phyloP scores from a whole-genome alignment of 495 filamentous ascomycete genomes.

The Neurospora sp. region DNA sequence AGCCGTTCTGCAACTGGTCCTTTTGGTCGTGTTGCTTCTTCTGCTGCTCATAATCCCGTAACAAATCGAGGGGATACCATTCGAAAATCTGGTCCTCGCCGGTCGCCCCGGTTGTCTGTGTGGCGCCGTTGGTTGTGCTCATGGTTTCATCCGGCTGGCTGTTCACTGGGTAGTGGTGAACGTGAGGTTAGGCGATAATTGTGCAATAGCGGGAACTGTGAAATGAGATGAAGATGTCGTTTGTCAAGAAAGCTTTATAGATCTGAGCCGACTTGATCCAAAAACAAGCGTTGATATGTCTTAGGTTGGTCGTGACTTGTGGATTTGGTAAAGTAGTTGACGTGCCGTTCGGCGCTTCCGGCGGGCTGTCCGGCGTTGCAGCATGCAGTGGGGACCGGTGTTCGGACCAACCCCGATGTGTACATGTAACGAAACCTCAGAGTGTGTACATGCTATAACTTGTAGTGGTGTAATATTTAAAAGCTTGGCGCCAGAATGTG shows the following conservation, averaged over 20 bases:
- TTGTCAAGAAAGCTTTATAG: too few relatives aligned
- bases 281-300: too few relatives aligned
- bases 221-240: too few relatives aligned
- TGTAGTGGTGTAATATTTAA: too few relatives aligned
- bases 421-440: background rate
- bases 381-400: background rate
- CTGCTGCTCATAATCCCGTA: slow-evolving; percentile 4
- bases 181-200: background rate
- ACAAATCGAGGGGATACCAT: slow-evolving; percentile 22
- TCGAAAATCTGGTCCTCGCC: slow-evolving; percentile 1
- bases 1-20: background rate
- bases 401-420: background rate
- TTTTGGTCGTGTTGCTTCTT: background rate
- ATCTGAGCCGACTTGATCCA: too few relatives aligned
- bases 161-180: background rate
- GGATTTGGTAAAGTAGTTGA: too few relatives aligned
- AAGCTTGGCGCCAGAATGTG: background rate
- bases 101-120: background rate
- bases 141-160: background rate
- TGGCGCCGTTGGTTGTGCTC: background rate
- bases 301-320: too few relatives aligned
- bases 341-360: background rate
- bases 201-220: too few relatives aligned
- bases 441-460: background rate
- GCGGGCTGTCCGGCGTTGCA: background rate